Evolutionary conservation across 2,329 filamentous ascomycete species (phyloP).

Genomic region (Alternaria sp.): DNA sequence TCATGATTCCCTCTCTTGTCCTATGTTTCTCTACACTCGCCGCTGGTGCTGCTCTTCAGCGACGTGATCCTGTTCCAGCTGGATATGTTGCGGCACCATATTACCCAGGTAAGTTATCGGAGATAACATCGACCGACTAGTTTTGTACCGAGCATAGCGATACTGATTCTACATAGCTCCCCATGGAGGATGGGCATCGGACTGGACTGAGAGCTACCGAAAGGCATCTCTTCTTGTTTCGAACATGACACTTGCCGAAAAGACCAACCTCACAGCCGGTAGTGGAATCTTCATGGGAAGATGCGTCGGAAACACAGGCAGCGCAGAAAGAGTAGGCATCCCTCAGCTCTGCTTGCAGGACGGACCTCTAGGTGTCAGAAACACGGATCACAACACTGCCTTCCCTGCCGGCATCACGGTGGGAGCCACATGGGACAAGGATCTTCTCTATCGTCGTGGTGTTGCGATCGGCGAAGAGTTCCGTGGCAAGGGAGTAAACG

Average conservation of each 20-base stretch:
- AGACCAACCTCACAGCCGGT: constrained; percentile 77
- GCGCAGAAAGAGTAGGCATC: constrained; percentile 72
- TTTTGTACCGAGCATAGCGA: background rate
- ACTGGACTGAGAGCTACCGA: constrained; percentile 73
- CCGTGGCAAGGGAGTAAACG: constrained; percentile 74
- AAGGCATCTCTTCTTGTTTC: constrained; percentile 73
- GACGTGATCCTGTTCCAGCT: constrained; percentile 39
- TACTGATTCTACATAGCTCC: constrained; percentile 54
- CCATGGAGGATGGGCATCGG: constrained; percentile 71
- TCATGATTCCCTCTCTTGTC: constrained; percentile 29
- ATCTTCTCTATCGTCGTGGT: constrained; percentile 71
- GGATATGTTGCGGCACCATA: constrained; percentile 60
- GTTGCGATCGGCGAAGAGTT: constrained; percentile 74
- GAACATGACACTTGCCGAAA: constrained; percentile 80
- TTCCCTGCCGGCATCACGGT: constrained; percentile 82
- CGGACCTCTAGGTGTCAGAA: constrained; percentile 72
- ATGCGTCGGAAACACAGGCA: constrained; percentile 80
- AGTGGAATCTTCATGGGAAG: constrained; percentile 73
- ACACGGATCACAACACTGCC: constrained; percentile 75
- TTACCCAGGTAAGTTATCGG: constrained; percentile 60
- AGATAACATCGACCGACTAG: background rate
- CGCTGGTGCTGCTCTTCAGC: constrained; percentile 34
- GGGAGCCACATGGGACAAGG: constrained; percentile 77
- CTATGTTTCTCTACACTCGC: constrained; percentile 29
- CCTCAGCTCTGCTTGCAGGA: constrained; percentile 70